Conservation (phyloP, 768 basidiomycete species). For the Calocybe gangraenosa region DNA sequence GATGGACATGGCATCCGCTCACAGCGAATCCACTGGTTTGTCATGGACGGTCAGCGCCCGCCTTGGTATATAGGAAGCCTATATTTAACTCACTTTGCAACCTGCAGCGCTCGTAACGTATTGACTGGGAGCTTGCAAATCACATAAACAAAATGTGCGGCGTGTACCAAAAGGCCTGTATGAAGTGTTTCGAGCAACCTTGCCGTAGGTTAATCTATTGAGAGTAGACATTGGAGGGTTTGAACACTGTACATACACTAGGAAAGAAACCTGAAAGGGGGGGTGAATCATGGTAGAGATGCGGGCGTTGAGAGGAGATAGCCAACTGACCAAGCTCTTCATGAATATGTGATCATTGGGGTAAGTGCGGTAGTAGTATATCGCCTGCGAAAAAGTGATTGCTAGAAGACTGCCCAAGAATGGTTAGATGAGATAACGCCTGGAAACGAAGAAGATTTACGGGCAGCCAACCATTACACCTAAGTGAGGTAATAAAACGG, state of each 20-base stretch:
- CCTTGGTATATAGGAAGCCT: background rate
- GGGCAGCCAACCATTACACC: background rate
- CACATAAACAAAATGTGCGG: constrained; percentile 4
- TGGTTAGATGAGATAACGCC: background rate
- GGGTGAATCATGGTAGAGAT: background rate
- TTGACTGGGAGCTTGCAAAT: constrained; percentile 5
- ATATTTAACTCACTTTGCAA: background rate
- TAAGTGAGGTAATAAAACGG: background rate
- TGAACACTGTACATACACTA: background rate
- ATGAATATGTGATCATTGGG: background rate
- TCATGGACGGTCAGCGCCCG: background rate
- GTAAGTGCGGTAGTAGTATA: constrained; percentile 5
- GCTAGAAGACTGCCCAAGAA: background rate
- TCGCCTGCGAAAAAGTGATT: constrained; percentile 1
- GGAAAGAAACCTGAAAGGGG: background rate
- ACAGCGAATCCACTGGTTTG: background rate
- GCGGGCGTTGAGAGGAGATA: background rate
- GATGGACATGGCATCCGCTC: background rate
- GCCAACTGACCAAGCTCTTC: background rate
- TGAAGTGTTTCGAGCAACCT: constrained; percentile 5
- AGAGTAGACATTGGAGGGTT: background rate
- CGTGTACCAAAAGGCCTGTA: background rate
- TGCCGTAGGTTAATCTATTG: background rate
- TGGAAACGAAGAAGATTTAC: background rate
- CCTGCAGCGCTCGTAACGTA: background rate